phyloP scores from a whole-genome alignment of 805 yeast species.

The Nakazawaea anatomiae region DNA sequence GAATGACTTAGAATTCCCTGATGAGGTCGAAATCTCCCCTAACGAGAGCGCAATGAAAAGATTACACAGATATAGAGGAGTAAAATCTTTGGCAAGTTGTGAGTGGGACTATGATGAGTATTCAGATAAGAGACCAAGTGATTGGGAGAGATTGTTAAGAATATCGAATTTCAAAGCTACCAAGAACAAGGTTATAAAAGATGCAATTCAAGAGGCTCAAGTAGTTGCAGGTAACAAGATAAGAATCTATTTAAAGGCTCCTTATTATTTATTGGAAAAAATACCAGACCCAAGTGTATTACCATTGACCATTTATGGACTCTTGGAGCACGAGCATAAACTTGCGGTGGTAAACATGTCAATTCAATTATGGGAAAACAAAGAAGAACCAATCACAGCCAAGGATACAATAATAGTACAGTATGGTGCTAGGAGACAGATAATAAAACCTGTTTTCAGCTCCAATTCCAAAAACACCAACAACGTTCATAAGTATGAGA shows the following conservation, averaged over 20 bases:
- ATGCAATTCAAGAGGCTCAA: constrained; percentile 40
- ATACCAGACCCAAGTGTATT: constrained; percentile 34
- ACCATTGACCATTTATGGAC: constrained; percentile 65
- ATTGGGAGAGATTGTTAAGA: constrained; percentile 71
- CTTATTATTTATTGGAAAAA: constrained; percentile 37
- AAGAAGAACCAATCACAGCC: constrained; percentile 79
- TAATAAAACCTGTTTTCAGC: constrained; percentile 77
- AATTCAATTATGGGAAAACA: constrained; percentile 84
- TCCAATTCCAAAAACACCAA: constrained; percentile 72
- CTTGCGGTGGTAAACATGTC: constrained; percentile 77
- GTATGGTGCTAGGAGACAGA: constrained; percentile 87
- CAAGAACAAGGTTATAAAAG: constrained; percentile 60
- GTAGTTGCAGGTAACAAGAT: constrained; percentile 62
- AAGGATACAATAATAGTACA: constrained; percentile 78
- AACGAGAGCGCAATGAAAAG: constrained; percentile 68
- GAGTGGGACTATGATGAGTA: constrained; percentile 84
- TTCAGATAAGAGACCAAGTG: constrained; percentile 66
- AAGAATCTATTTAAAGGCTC: constrained; percentile 53
- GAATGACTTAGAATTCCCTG: constrained; percentile 92
- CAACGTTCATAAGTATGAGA: constrained; percentile 81
- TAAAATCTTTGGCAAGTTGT: constrained; percentile 73
- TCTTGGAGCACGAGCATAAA: constrained; percentile 83
- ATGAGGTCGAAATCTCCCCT: constrained; percentile 85
- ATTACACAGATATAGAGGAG: constrained; percentile 76
- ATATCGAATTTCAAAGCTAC: constrained; percentile 75